phyloP scores from a whole-genome alignment of 306 rosid species.

The Quercus suber region DNA sequence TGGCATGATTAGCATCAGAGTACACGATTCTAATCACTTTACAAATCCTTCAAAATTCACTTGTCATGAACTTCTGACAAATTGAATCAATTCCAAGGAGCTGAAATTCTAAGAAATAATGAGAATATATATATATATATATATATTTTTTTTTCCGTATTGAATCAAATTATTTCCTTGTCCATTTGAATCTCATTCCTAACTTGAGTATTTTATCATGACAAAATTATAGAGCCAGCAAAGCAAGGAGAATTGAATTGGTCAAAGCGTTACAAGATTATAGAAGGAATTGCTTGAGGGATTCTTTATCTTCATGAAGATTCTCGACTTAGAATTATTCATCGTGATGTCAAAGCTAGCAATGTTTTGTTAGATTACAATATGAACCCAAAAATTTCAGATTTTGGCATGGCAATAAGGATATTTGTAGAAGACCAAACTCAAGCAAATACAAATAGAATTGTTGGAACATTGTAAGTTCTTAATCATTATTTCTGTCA shows the following conservation, averaged over 20 bases:
- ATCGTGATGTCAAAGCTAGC: constrained; percentile 68
- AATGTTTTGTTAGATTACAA: constrained; percentile 50
- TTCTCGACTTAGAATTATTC: constrained; percentile 55
- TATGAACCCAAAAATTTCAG: constrained; percentile 63
- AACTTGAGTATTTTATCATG: constrained; percentile 7
- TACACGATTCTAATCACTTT: no score
- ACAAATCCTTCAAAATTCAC: not conserved
- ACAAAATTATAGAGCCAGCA: constrained; percentile 27
- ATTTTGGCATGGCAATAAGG: constrained; percentile 75
- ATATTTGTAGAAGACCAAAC: constrained; percentile 40
- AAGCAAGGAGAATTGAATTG: constrained; percentile 45
- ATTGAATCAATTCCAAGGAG: not conserved
- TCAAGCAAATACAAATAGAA: constrained; percentile 38
- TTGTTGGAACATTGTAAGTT: constrained; percentile 73
- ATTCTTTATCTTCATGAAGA: constrained; percentile 65
- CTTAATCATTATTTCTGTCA: no score
- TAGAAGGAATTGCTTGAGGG: constrained; percentile 60
- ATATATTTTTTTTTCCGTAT: no score
- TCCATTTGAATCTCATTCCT: not conserved
- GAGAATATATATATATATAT: no score
- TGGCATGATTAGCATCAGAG: no score
- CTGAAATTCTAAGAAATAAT: no score
- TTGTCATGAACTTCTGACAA: not conserved
- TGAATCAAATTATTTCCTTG: no score
- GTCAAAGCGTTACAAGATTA: constrained; percentile 45